Percentiles rank a stretch among this genome's conserved stretches.
Conservation (phyloP, 2,329 filamentous ascomycete genomes). For the Colletotrichum phormii region DNA sequence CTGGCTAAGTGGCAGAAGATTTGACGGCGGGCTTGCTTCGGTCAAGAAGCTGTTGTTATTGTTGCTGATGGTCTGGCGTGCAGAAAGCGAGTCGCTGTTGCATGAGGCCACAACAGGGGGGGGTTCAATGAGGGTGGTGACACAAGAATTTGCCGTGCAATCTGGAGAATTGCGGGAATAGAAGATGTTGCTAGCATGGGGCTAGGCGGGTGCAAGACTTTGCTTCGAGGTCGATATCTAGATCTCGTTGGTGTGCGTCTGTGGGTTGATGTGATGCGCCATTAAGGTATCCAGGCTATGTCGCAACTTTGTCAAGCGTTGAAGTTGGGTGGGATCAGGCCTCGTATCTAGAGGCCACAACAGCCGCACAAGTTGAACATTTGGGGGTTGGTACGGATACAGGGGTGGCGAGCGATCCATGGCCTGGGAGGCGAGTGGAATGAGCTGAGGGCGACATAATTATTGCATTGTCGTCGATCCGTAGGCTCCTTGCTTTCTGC, state of each 20-base stretch:
- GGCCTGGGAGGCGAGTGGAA: slow-evolving; percentile 3
- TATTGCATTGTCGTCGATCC: slow-evolving; percentile 2
- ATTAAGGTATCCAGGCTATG: neutral
- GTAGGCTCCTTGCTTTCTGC: slow-evolving; percentile 9
- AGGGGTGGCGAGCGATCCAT: neutral
- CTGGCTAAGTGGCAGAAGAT: neutral
- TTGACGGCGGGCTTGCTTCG: slow-evolving; percentile 5
- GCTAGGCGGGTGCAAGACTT: neutral
- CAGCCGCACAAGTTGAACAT: neutral
- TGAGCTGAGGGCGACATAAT: slow-evolving; percentile 13
- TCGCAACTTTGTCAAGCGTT: neutral
- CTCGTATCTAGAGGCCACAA: slow-evolving; percentile 3
- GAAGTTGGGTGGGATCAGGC: slow-evolving; percentile 1
- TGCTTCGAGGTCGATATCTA: neutral
- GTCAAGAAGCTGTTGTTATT: slow-evolving; percentile 5
- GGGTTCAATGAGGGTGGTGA: slow-evolving; percentile 15
- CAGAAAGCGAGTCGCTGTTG: slow-evolving; percentile 32
- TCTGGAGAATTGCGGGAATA: slow-evolving; percentile 9
- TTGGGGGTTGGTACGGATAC: neutral
- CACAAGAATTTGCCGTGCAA: slow-evolving; percentile 10
- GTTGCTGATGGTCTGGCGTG: slow-evolving; percentile 29
- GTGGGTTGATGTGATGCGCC: neutral
- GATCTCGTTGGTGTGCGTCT: neutral
- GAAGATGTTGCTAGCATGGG: neutral
- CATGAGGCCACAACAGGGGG: slow-evolving; percentile 33